These are phyloP conservation scores for Penicillium ochrochloron DNA, from an alignment of 495 filamentous ascomycete genomes.

Conservation along the genomic window DNA sequence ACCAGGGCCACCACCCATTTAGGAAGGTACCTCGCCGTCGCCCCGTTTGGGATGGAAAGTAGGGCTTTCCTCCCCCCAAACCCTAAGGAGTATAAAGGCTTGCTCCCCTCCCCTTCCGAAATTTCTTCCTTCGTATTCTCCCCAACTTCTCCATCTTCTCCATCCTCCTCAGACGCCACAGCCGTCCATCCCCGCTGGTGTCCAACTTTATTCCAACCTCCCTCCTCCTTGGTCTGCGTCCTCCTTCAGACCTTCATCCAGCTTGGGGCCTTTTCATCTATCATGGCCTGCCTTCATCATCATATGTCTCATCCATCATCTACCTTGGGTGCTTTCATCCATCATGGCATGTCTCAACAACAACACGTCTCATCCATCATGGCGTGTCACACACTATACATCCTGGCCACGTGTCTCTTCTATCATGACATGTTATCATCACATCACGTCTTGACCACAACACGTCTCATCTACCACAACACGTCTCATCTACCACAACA, in stretches of 20 bases:
- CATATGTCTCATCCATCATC: neutral
- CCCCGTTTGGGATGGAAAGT: neutral
- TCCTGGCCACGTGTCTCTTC: no score
- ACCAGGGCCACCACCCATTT: neutral
- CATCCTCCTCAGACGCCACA: neutral
- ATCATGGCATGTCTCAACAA: neutral
- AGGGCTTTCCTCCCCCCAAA: neutral
- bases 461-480: no score
- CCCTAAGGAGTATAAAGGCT: neutral
- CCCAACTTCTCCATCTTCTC: neutral
- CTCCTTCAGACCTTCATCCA: neutral
- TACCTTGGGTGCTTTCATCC: neutral
- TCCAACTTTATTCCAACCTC: neutral
- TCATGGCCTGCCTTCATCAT: neutral
- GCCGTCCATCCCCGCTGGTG: neutral
- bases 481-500: no score
- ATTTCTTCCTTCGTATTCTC: neutral
- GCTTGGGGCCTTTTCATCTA: neutral
- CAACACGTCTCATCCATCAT: constrained; percentile 1
- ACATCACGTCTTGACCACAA: no score
- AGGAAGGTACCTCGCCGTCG: neutral
- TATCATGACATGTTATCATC: no score
- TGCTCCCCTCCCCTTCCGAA: neutral
- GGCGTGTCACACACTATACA: neutral
- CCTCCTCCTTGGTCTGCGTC: neutral